phyloP scores from a whole-genome alignment of 805 yeast species.

The Candida ulmi region DNA sequence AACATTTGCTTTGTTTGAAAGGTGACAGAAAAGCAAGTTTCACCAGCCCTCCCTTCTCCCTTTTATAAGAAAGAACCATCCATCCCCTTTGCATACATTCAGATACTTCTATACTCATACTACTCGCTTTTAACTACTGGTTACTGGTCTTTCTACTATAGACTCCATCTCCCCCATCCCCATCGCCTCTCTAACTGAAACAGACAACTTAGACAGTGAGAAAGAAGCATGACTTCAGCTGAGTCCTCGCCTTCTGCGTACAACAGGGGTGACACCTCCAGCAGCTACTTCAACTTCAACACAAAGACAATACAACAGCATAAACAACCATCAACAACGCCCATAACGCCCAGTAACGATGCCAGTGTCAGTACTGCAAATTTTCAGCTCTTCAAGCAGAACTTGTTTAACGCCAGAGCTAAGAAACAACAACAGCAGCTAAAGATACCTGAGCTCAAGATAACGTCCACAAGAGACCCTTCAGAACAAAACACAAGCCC shows the following conservation, averaged over 20 bases:
- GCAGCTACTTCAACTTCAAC: slow-evolving; percentile 7
- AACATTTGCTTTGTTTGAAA: too few species aligned
- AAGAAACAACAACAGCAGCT: not conserved
- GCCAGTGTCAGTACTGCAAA: not conserved
- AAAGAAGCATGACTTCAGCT: slow-evolving; percentile 7
- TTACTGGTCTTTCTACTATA: too few species aligned
- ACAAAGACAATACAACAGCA: slow-evolving; percentile 1
- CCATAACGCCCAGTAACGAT: not conserved
- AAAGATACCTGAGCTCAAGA: not conserved
- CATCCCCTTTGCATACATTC: too few species aligned
- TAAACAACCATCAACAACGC: not conserved
- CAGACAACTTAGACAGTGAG: too few species aligned
- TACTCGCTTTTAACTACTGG: too few species aligned
- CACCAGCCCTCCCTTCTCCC: too few species aligned
- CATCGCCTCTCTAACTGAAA: too few species aligned
- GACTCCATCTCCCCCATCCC: too few species aligned
- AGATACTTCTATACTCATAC: too few species aligned
- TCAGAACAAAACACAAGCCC: not conserved
- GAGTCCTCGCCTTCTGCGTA: slow-evolving; percentile 7
- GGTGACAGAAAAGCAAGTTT: too few species aligned
- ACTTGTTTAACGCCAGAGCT: not conserved
- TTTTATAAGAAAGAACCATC: too few species aligned
- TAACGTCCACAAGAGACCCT: not conserved
- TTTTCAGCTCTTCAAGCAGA: not conserved
- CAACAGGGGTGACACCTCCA: not conserved